These are phyloP conservation scores for Gracilaria gracilis DNA, from an alignment of 23 red algal species.

Conservation along the genomic window DNA sequence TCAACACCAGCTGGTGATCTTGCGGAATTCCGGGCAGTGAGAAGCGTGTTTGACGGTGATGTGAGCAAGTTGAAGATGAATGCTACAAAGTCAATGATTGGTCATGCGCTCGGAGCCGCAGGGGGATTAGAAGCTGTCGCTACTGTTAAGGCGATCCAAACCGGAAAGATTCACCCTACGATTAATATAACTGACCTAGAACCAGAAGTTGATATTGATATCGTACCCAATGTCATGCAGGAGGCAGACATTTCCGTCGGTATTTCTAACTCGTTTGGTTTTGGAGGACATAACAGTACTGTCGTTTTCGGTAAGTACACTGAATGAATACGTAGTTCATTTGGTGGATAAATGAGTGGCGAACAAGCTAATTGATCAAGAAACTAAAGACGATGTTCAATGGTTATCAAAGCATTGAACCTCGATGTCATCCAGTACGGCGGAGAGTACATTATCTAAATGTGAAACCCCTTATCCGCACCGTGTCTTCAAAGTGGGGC, in stretches of 20 bases:
- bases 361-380: slow-evolving; percentile 38
- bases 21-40: slow-evolving; percentile 92
- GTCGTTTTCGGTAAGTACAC: slow-evolving; percentile 83
- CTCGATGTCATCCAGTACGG: background rate
- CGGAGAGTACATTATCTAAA: background rate
- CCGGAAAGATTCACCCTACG: slow-evolving; percentile 94
- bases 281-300: slow-evolving; percentile 97
- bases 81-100: slow-evolving; percentile 98
- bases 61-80: slow-evolving; percentile 92
- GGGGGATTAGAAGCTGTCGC: slow-evolving; percentile 95
- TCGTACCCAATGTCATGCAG: slow-evolving; percentile 91
- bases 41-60: slow-evolving; percentile 83
- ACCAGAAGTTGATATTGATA: slow-evolving; percentile 88
- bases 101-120: slow-evolving; percentile 94
- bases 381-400: slow-evolving; percentile 15
- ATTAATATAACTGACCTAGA: slow-evolving; percentile 83
- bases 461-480: too few relatives aligned
- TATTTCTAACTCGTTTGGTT: slow-evolving; percentile 95
- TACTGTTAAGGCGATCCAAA: slow-evolving; percentile 95
- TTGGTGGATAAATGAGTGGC: background rate
- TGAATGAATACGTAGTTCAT: slow-evolving; percentile 12
- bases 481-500: background rate
- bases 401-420: slow-evolving; percentile 13
- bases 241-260: slow-evolving; percentile 81
- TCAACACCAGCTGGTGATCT: slow-evolving; percentile 96